Evolutionary conservation across 768 basidiomycete genomes (phyloP), one percentile per base, ranked within the genome.

Genomic region (Tylopilus intermedius): DNA sequence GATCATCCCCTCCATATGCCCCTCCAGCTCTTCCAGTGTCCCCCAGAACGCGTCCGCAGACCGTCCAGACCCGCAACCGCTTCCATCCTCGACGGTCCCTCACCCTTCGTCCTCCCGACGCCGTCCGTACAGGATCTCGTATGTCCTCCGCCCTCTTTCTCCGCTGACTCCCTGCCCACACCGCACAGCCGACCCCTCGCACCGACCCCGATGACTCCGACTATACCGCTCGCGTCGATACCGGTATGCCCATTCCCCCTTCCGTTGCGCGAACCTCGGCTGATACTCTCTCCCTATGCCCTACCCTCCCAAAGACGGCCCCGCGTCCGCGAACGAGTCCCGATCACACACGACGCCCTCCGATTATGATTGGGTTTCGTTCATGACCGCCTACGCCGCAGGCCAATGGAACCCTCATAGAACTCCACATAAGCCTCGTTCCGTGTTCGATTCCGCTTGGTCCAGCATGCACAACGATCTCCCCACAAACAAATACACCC

Each of bases 371-470:
- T 93, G 90, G 90, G 74, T 77, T 15, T 79, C 80, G 0, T 93
- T 92, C 66, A 81, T 88, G 56, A 69, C 74, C n/a, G 83, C 87
- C 0, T 93, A 93, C 66, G 81, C 87, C 0, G 64, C 75, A 15
- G 90, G 90, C 9, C 76, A 80, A 55, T 93, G 90, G 90, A 87
- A 89, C 64, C 88, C 90, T 7, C 82, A 82, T 54, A 76, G 74
- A 50, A 84, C 79, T 0, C 88, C 88, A 3, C 79, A 77, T 54
- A 79, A 76, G 6, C 86, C 87, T 5, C 68, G 64, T 18, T 62
- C 69, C 6, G 57, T 58, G 2, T 57, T 71, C 27, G 61, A 64
- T 47, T 38, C 61, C 26, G 22, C 65, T 5, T 61, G 63, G 55
- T 48, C 45, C 35, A 47, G 21, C 51, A 41, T 49, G 26, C 67